phyloP scores from a whole-genome alignment of 768 basidiomycete genomes.

The Hygrocybe coccinea region DNA sequence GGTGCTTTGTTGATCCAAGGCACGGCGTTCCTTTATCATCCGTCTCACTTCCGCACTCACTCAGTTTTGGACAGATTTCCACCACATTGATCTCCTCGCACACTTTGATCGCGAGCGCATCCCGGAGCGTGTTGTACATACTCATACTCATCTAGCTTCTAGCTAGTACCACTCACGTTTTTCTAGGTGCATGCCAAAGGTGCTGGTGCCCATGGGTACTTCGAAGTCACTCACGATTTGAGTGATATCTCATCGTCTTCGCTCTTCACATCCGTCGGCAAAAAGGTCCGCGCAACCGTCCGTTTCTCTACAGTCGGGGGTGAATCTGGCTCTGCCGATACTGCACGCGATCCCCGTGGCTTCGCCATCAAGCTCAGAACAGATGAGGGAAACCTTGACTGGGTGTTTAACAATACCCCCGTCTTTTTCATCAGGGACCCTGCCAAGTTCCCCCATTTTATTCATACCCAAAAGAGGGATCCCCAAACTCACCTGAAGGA shows the following conservation, averaged over 20 bases:
- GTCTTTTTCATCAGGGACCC: constrained; percentile 87
- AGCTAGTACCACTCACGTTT: constrained; percentile 27
- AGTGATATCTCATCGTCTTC: constrained; percentile 73
- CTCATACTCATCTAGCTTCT: constrained; percentile 11
- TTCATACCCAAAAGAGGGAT: constrained; percentile 89
- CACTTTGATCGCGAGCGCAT: constrained; percentile 96
- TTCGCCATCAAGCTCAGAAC: constrained; percentile 89
- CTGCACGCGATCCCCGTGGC: constrained; percentile 90
- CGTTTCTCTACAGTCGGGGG: constrained; percentile 95
- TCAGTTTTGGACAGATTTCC: constrained; percentile 55
- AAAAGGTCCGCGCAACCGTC: constrained; percentile 67
- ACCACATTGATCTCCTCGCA: constrained; percentile 82
- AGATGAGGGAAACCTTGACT: constrained; percentile 87
- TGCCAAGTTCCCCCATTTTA: constrained; percentile 88
- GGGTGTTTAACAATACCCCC: constrained; percentile 91
- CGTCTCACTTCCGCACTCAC: constrained; percentile 10
- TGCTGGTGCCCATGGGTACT: constrained; percentile 89
- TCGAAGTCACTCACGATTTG: constrained; percentile 83
- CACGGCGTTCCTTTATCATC: constrained; percentile 23
- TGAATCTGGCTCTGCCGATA: constrained; percentile 82
- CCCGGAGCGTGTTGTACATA: constrained; percentile 82
- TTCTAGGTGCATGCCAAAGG: constrained; percentile 84
- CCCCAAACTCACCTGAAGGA: constrained; percentile 92
- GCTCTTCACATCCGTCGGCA: constrained; percentile 60
- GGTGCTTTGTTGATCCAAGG: constrained; percentile 91